Evolutionary conservation across 2,329 filamentous ascomycete genomes (phyloP).

Genomic region (Ascochyta fabae): DNA sequence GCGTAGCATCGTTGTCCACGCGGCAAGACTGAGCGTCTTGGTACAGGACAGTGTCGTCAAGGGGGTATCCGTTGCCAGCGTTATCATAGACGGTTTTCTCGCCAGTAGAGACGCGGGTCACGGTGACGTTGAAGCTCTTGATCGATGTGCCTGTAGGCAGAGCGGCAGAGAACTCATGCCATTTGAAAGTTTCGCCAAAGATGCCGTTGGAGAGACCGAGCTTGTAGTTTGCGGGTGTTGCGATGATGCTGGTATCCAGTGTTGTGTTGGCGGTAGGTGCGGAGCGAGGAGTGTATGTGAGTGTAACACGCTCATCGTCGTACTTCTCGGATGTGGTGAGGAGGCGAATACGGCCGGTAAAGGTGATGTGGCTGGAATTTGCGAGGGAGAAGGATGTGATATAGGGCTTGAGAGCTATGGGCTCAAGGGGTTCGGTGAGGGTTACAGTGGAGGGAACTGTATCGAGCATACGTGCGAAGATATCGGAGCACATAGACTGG

Average conservation of each 20-base stretch:
- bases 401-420: slow-evolving; percentile 27
- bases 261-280: slow-evolving; percentile 1
- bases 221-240: not conserved
- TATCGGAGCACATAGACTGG: slow-evolving; percentile 23
- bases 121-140: slow-evolving; percentile 8
- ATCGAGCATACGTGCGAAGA: slow-evolving; percentile 29
- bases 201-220: slow-evolving; percentile 2
- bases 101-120: slow-evolving; percentile 6
- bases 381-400: slow-evolving; percentile 19
- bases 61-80: slow-evolving; percentile 6
- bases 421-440: slow-evolving; percentile 26
- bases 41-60: slow-evolving; percentile 8
- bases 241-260: slow-evolving; percentile 4
- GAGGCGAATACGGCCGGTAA: slow-evolving; percentile 28
- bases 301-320: slow-evolving; percentile 6
- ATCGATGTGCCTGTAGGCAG: slow-evolving; percentile 4
- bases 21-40: slow-evolving; percentile 11
- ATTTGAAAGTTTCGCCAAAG: slow-evolving; percentile 13
- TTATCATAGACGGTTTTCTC: slow-evolving; percentile 5
- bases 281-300: slow-evolving; percentile 5
- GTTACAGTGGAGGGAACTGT: slow-evolving; percentile 29
- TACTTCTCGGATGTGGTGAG: slow-evolving; percentile 8
- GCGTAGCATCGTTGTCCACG: not conserved
- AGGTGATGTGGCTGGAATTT: slow-evolving; percentile 19
- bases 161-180: slow-evolving; percentile 12